phyloP scores from a whole-genome alignment of 345 rosid species.

The Raphanus raphanistrum region DNA sequence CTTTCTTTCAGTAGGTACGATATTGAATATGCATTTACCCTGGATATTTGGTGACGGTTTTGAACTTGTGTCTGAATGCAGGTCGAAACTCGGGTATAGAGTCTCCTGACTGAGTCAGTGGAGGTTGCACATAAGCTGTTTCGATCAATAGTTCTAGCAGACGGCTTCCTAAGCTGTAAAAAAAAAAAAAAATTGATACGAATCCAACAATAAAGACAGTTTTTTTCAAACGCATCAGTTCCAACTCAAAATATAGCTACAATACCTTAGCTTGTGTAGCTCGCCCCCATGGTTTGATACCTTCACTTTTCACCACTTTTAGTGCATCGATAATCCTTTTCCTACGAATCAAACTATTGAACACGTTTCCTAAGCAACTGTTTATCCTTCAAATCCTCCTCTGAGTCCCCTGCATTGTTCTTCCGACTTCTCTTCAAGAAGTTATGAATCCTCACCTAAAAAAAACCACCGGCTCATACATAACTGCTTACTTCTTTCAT shows the following conservation, averaged over 20 bases:
- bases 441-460: constrained; percentile 76
- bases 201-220: constrained; percentile 21
- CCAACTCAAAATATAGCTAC: constrained; percentile 6
- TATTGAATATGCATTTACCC: constrained; percentile 46
- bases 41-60: constrained; percentile 53
- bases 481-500: neutral
- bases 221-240: neutral
- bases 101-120: constrained; percentile 62
- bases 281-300: constrained; percentile 78
- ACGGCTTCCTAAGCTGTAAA: constrained; percentile 85
- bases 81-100: constrained; percentile 87
- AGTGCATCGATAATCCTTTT: constrained; percentile 64
- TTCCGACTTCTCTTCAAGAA: constrained; percentile 74
- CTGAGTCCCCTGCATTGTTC: constrained; percentile 44
- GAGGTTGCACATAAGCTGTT: constrained; percentile 85
- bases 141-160: constrained; percentile 76
- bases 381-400: constrained; percentile 59
- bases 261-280: constrained; percentile 87
- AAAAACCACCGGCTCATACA: neutral
- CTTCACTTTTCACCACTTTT: constrained; percentile 70
- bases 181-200: neutral
- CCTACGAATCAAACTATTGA: constrained; percentile 70
- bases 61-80: constrained; percentile 77
- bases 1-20: neutral
- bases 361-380: constrained; percentile 69